Base-by-base conservation (phyloP, 2,329 filamentous ascomycete species). In the Cordyceps cicadae region DNA sequence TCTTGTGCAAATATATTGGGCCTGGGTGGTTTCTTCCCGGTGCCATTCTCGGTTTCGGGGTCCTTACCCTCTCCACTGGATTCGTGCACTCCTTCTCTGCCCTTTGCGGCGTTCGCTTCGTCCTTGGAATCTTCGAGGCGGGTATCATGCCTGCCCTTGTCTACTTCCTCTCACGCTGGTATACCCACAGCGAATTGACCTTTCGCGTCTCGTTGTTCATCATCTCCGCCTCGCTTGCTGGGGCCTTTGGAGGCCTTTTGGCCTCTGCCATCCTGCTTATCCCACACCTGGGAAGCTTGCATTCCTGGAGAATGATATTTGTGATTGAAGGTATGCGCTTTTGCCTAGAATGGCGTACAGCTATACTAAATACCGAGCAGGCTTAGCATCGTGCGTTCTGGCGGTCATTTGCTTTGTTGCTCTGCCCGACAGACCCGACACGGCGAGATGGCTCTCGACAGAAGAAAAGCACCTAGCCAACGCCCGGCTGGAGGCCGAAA, bases 271-370 rank as follows among this genome's bases (percentile, higher is more conserved):
- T 89, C 53, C 73, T 88, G 9, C 83, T 76, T 0, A 76, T 89
- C 6, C 71, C 79, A 26, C 69, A 75, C 52, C 80, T 88, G 59
- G 86, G 85, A 7, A 69, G 75, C 4, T 71, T 88, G 0, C 74
- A 73, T 26, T 73, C 71, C 5, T 90, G 87, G 87, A 76, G 86
- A 8, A 88, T 88, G 85, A 87, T 89, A 56, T 89, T 89, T 59
- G 81, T 79, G 4, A 83, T 89, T n/a, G 87, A 89, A 68, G 87
- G 60, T 59, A 41, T n/a, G 49, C 26, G 6, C 11, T 51, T 19
- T 29, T 9, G 5, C 3, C n/a, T 37, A n/a, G 17, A 4, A 3
- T 11, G 1, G 24, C 11, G 5, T 14, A 4, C 6, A 39, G 34
- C 2, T 12, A n/a, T 17, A 11, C 59, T 61, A n/a, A 61, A 11